phyloP scores from a whole-genome alignment of 768 basidiomycete species.

The Leccinum incarnatum region DNA sequence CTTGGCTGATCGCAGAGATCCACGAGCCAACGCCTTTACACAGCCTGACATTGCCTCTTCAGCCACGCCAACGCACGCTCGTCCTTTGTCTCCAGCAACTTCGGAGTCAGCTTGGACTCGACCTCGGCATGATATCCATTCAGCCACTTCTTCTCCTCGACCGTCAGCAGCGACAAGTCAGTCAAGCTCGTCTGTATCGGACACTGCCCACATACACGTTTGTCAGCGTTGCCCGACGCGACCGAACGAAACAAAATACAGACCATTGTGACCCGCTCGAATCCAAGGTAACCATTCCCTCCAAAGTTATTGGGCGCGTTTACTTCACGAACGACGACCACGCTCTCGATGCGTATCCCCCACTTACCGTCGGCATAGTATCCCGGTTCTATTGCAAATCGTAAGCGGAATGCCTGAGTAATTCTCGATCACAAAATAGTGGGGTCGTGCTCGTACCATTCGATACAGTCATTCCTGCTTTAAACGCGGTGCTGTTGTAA shows the following conservation, averaged over 20 bases:
- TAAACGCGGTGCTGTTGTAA: conserved; percentile 69
- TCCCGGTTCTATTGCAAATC: conserved; percentile 63
- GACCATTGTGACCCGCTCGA: conserved; percentile 89
- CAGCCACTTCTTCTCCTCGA: conserved; percentile 76
- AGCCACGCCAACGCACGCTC: conserved; percentile 26
- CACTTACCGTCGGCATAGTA: conserved; percentile 89
- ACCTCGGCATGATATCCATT: conserved; percentile 81
- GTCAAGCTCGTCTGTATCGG: conserved; percentile 88
- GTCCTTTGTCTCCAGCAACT: conserved; percentile 45
- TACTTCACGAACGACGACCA: conserved; percentile 72
- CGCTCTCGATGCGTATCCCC: conserved; percentile 91
- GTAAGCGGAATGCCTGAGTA: neutral
- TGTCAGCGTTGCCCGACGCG: neutral
- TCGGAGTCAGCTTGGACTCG: conserved; percentile 46
- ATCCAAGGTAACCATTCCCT: conserved; percentile 73
- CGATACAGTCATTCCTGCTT: conserved; percentile 86
- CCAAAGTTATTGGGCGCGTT: conserved; percentile 80
- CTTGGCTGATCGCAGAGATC: neutral
- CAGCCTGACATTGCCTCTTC: conserved; percentile 14
- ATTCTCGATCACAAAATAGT: neutral
- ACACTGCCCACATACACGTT: conserved; percentile 38
- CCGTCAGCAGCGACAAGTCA: conserved; percentile 57
- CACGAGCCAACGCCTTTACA: conserved; percentile 2
- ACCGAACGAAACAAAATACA: conserved; percentile 20
- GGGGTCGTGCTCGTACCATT: conserved; percentile 48